Percentiles rank a stretch among this genome's conserved stretches.
Evolutionary conservation across 129 eudicot species (phyloP).

Genomic region (Erigeron canadensis): DNA sequence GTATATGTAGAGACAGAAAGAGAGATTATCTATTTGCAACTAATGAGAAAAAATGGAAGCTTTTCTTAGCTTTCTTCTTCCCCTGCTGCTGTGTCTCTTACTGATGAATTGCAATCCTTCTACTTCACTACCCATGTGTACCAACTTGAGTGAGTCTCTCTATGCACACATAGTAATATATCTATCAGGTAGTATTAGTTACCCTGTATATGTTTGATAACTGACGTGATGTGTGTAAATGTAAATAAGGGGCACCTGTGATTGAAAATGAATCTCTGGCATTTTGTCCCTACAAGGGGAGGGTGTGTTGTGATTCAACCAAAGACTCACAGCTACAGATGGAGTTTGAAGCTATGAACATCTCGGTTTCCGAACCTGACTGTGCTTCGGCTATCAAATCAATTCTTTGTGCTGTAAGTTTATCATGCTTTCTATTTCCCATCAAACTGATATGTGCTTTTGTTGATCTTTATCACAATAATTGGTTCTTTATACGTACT

Average conservation of each 20-base stretch:
- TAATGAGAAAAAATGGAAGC: conserved; percentile 2
- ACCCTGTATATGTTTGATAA: not conserved
- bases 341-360: conserved; percentile 66
- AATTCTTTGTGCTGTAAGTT: conserved; percentile 84
- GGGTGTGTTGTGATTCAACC: conserved; percentile 64
- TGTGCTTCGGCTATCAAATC: conserved; percentile 84
- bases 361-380: conserved; percentile 61
- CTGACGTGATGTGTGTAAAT: not conserved
- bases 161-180: not conserved
- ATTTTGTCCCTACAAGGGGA: conserved; percentile 78
- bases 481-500: no score
- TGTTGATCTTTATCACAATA: no score
- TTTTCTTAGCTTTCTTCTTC: not conserved
- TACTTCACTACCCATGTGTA: conserved; percentile 15
- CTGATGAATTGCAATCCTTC: conserved; percentile 1
- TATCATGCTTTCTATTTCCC: no score
- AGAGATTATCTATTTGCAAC: not conserved
- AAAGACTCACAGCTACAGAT: conserved; percentile 59
- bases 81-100: not conserved
- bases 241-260: conserved; percentile 15
- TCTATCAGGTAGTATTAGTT: not conserved
- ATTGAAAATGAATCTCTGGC: conserved; percentile 28
- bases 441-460: not conserved
- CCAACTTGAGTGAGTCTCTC: conserved; percentile 15
- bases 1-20: not conserved